Evolutionary conservation across 148 eudicot genomes (phyloP).

Genomic region (Euryodendron excelsum): DNA sequence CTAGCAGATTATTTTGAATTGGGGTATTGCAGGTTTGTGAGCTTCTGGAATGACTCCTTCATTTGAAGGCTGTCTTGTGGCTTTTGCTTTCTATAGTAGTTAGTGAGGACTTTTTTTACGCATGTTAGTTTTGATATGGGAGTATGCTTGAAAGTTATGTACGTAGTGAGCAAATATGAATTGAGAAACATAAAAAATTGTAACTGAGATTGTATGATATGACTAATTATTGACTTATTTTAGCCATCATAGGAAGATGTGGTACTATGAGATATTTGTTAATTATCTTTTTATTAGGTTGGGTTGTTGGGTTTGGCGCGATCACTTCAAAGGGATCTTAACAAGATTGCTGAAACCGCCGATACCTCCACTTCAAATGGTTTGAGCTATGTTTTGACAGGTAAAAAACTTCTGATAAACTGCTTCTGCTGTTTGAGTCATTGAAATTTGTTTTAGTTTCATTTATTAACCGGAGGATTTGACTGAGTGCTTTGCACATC

Average conservation of each 20-base stretch:
- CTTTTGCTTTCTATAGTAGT: too few species aligned
- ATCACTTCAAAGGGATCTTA: conserved; percentile 82
- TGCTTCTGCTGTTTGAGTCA: neutral
- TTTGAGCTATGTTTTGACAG: conserved; percentile 72
- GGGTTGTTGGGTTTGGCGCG: conserved; percentile 86
- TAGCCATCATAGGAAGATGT: neutral
- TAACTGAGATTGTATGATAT: neutral
- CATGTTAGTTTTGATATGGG: neutral
- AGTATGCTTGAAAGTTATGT: neutral
- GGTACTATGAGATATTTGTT: neutral
- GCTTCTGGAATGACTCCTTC: too few species aligned
- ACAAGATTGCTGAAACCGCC: conserved; percentile 77
- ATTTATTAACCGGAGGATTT: neutral
- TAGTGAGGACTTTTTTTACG: neutral
- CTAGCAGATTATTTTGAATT: too few species aligned
- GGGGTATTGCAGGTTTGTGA: too few species aligned
- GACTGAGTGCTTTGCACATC: neutral
- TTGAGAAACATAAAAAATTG: too few species aligned
- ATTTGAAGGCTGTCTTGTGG: too few species aligned
- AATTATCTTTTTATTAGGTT: conserved; percentile 41
- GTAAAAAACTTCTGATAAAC: conserved; percentile 35
- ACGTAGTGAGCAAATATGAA: neutral
- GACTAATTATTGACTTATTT: neutral
- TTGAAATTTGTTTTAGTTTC: neutral
- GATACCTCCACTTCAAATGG: conserved; percentile 84